phyloP scores from a whole-genome alignment of 2,329 filamentous ascomycete species.

The Fonsecaea erecta region DNA sequence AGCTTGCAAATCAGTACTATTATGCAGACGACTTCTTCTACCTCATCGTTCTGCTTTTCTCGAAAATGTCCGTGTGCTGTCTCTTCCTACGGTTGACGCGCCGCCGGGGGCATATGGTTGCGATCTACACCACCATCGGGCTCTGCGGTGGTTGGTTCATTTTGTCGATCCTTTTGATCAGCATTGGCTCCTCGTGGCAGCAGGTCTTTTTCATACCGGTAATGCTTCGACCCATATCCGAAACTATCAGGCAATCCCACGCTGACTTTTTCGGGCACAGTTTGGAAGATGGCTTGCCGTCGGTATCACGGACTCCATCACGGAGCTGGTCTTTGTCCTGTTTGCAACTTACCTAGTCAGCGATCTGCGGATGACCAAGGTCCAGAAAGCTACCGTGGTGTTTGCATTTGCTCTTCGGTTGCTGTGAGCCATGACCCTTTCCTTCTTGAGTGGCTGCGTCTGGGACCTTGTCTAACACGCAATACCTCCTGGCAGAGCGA shows the following conservation, averaged over 20 bases:
- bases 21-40: slow-evolving; percentile 52
- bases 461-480: background rate
- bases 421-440: slow-evolving; percentile 32
- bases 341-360: slow-evolving; percentile 47
- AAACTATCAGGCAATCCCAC: background rate
- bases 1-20: slow-evolving; percentile 26
- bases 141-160: slow-evolving; percentile 47
- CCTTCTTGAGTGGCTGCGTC: background rate
- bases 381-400: slow-evolving; percentile 48
- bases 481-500: slow-evolving; percentile 37
- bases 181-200: slow-evolving; percentile 42
- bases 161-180: slow-evolving; percentile 48
- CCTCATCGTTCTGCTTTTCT: slow-evolving; percentile 49
- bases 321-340: slow-evolving; percentile 46
- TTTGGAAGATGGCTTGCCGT: slow-evolving; percentile 48
- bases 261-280: slow-evolving; percentile 2
- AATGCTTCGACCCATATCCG: background rate
- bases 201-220: slow-evolving; percentile 40
- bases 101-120: slow-evolving; percentile 46
- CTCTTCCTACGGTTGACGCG: slow-evolving; percentile 54
- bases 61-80: slow-evolving; percentile 50
- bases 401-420: slow-evolving; percentile 50
- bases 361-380: slow-evolving; percentile 45
- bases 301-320: slow-evolving; percentile 48
- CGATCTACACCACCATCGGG: slow-evolving; percentile 45